Percentiles rank a stretch among this genome's conserved stretches.
phyloP scores from a whole-genome alignment of 2,329 filamentous ascomycete species.

The Parascedosporium putredinis region DNA sequence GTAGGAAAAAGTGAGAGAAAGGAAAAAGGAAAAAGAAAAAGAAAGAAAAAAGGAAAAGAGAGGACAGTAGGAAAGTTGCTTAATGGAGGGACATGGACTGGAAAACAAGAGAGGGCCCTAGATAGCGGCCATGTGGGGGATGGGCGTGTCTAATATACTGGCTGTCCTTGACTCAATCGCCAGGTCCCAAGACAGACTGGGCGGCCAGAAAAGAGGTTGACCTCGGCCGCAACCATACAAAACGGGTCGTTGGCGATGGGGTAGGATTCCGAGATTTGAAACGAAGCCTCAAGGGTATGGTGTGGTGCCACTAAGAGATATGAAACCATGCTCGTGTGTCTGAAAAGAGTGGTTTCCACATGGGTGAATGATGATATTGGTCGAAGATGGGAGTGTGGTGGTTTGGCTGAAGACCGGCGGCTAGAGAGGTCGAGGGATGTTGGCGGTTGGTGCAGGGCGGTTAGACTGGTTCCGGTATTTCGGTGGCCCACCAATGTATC shows the following conservation, averaged over 20 bases:
- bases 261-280: conserved; percentile 19
- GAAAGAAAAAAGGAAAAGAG: conserved; percentile 6
- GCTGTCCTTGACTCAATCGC: conserved; percentile 17
- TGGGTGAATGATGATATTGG: conserved; percentile 41
- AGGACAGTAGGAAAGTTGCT: conserved; percentile 1
- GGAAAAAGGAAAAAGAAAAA: conserved; percentile 4
- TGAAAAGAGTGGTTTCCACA: conserved; percentile 29
- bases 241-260: conserved; percentile 15
- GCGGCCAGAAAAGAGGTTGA: conserved; percentile 14
- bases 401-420: conserved; percentile 39
- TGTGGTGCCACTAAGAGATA: conserved; percentile 19
- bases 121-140: conserved; percentile 8
- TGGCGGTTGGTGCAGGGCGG: conserved; percentile 16
- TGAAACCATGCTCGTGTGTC: conserved; percentile 45
- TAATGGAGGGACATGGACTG: not conserved
- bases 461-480: conserved; percentile 7
- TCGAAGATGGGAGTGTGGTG: conserved; percentile 23
- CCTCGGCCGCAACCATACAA: conserved; percentile 23
- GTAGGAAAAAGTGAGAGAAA: no score
- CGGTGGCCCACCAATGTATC: not conserved
- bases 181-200: conserved; percentile 15
- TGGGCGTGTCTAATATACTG: conserved; percentile 8
- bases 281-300: conserved; percentile 21
- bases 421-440: no score
- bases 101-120: not conserved